Evolutionary conservation across 163 green algal species (phyloP), one percentile per base, ranked within the genome.

Genomic region (Chloromonas sp.): DNA sequence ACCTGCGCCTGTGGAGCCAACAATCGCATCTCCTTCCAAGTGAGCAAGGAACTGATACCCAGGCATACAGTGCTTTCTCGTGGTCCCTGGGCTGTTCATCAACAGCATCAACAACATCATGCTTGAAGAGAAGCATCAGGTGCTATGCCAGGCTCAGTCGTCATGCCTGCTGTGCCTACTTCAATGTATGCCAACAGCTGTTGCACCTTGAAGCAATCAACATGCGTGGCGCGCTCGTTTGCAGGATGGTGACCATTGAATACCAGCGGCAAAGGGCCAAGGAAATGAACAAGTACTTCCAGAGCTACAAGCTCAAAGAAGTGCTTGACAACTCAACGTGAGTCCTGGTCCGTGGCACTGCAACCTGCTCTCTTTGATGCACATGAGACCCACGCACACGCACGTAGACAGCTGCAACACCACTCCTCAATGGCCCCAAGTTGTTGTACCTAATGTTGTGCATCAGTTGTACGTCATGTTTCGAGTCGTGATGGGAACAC

Each of bases 261-360:
- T 97, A 95, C 85, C 96, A 98, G 92, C 91, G 96, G 61, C 70
- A 91, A 84, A 91, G 94, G 58, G 96, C 96, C 3, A 98, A 98
- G 91, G 94, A 94, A 71, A 95, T 98, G 84, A 96, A 81, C 81
- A 88, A 14, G 88, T 93, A 36, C 87, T 86, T 89, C 66, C 71
- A 84, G 14, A 70, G 57, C 76, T 85, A 77, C 11, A 71, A 81
- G 3, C n/a, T 86, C 13, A 57, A 83, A 36, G 58, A 74, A 3
- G 58, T 74, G 61, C 62, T 78, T 14, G 36, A 79, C 2, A 58
- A 78, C 36, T 36, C 36, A 36, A 36, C 36, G 36, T 36, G 36
- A 36, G 36, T 36, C 36, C 36, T 36, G 36, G 36, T 36, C 36
- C 36, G 36, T 36, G 36, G 36, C 36, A 36, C 36, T 36, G 36